These are phyloP conservation scores for Talaromyces rugulosus DNA, from an alignment of 2,329 filamentous ascomycete species.

Conservation along the genomic window DNA sequence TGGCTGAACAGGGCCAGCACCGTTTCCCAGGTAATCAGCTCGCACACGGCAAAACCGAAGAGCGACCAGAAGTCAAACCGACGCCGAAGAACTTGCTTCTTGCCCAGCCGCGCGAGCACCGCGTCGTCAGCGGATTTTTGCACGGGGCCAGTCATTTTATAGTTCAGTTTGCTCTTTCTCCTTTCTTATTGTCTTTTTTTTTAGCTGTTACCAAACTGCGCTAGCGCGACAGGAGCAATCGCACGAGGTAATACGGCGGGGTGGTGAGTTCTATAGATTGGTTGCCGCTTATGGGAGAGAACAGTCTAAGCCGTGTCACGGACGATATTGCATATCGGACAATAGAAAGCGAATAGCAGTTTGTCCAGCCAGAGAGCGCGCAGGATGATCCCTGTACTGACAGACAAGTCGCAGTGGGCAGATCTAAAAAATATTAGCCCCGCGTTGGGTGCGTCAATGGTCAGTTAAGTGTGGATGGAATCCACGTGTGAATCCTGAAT, in stretches of 20 bases:
- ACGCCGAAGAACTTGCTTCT: conserved; percentile 43
- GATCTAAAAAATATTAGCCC: neutral
- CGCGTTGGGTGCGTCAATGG: neutral
- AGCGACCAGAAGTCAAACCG: conserved; percentile 41
- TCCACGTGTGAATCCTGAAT: neutral
- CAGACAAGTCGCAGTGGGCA: neutral
- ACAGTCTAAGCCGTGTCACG: neutral
- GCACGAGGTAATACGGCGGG: neutral
- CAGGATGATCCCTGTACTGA: neutral
- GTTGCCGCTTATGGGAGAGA: neutral
- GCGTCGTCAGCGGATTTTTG: conserved; percentile 27
- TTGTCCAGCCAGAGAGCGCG: no score
- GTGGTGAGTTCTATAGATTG: neutral
- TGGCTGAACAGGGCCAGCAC: conserved; percentile 42
- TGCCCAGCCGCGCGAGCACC: conserved; percentile 40
- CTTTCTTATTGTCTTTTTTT: neutral
- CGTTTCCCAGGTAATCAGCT: conserved; percentile 45
- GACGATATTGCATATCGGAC: neutral
- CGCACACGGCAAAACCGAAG: conserved; percentile 43
- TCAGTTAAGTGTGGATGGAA: neutral
- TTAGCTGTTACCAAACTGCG: neutral
- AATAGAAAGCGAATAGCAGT: neutral
- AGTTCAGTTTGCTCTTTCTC: neutral
- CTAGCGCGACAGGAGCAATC: neutral
- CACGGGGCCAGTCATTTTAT: conserved; percentile 8